Conservation (phyloP, 2,329 filamentous ascomycete species). For the Ophiostoma triangulosporum region DNA sequence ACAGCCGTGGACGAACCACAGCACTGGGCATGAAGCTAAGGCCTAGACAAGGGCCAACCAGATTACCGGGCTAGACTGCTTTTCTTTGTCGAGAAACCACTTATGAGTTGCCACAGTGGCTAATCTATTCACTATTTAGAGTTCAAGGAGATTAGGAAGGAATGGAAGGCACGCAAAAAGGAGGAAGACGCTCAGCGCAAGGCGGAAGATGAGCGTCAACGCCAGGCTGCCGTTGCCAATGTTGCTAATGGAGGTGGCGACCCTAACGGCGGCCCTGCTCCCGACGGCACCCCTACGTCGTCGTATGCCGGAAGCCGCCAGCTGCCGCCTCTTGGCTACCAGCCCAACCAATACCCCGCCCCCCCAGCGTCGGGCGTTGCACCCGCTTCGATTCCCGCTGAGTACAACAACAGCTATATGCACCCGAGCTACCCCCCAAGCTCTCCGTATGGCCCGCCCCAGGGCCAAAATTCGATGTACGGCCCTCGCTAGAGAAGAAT, state of each 20-base stretch:
- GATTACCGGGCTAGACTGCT: slow-evolving; percentile 15
- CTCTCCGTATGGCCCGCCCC: slow-evolving; percentile 43
- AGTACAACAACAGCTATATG: slow-evolving; percentile 42
- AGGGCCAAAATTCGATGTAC: slow-evolving; percentile 43
- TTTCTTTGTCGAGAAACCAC: no score
- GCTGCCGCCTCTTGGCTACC: slow-evolving; percentile 64
- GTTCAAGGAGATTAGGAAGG: slow-evolving; percentile 84
- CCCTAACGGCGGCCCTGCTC: slow-evolving; percentile 28
- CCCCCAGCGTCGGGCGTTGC: slow-evolving; percentile 41
- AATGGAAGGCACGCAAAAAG: slow-evolving; percentile 99
- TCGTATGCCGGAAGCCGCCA: slow-evolving; percentile 47
- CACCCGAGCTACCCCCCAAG: slow-evolving; percentile 45
- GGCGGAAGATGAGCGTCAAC: slow-evolving; percentile 75
- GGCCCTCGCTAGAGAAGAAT: slow-evolving; percentile 22
- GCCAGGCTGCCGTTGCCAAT: slow-evolving; percentile 34
- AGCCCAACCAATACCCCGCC: slow-evolving; percentile 52
- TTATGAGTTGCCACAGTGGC: no score
- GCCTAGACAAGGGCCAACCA: slow-evolving; percentile 27
- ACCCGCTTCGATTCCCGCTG: slow-evolving; percentile 39
- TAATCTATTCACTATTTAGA: slow-evolving; percentile 43
- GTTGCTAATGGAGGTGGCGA: slow-evolving; percentile 42
- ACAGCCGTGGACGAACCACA: slow-evolving; percentile 6
- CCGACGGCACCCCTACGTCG: slow-evolving; percentile 43
- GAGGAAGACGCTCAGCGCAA: slow-evolving; percentile 87
- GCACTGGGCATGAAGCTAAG: neutral